Evolutionary conservation across 1,284 basidiomycete species (phyloP).

Genomic region (Coriolopsis trogii): DNA sequence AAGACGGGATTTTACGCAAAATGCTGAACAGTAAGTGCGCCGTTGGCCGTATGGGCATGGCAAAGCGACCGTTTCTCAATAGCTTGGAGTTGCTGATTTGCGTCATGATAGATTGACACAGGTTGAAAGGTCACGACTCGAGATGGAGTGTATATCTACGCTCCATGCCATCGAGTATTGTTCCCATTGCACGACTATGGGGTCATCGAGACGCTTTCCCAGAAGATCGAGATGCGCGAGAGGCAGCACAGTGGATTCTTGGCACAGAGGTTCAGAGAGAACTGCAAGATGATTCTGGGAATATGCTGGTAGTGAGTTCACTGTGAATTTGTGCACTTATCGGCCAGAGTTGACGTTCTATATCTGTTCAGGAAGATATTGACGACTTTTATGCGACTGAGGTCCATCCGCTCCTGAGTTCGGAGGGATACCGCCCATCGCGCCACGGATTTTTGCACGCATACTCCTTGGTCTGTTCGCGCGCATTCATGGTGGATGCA

Average conservation of each 20-base stretch:
- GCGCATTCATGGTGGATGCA: constrained; percentile 87
- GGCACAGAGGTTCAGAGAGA: constrained; percentile 33
- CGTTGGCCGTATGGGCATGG: too few relatives aligned
- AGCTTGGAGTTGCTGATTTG: not conserved
- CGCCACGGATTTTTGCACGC: constrained; percentile 61
- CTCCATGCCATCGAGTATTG: constrained; percentile 54
- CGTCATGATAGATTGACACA: constrained; percentile 32
- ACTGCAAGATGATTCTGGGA: constrained; percentile 23
- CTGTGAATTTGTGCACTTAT: too few relatives aligned
- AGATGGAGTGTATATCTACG: constrained; percentile 71
- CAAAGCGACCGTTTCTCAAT: not conserved
- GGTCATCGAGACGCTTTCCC: constrained; percentile 30
- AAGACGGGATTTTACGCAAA: not conserved
- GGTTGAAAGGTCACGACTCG: constrained; percentile 47
- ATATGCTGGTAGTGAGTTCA: constrained; percentile 21
- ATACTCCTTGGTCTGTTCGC: constrained; percentile 82
- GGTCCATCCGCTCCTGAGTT: constrained; percentile 35
- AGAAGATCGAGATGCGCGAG: constrained; percentile 31
- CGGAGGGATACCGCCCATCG: constrained; percentile 28
- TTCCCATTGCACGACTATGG: constrained; percentile 73
- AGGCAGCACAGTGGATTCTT: constrained; percentile 33
- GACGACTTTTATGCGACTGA: constrained; percentile 48
- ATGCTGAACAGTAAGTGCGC: too few relatives aligned
- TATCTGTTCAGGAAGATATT: constrained; percentile 41
- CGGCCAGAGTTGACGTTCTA: too few relatives aligned